phyloP scores from a whole-genome alignment of 768 basidiomycete genomes.

The Hygrocybe coccinea region DNA sequence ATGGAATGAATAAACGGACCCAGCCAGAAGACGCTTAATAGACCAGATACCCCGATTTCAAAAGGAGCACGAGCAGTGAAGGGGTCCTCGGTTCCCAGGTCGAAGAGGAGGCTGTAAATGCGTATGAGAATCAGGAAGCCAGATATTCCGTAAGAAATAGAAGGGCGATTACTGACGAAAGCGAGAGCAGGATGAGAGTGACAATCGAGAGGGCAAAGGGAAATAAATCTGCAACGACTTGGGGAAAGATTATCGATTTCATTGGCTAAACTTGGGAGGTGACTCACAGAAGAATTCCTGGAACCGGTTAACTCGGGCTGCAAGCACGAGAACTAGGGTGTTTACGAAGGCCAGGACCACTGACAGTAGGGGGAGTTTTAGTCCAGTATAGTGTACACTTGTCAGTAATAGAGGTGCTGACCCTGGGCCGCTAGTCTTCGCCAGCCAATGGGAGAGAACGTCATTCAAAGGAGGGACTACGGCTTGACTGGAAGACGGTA shows the following conservation, averaged over 20 bases:
- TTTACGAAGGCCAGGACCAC: constrained; percentile 44
- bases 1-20: constrained; percentile 32
- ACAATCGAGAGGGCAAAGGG: constrained; percentile 56
- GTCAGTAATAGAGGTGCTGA: not conserved
- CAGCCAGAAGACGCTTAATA: constrained; percentile 51
- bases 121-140: too few relatives aligned
- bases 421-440: constrained; percentile 1
- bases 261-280: not conserved
- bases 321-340: constrained; percentile 48
- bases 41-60: constrained; percentile 42
- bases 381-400: too few relatives aligned
- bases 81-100: constrained; percentile 38
- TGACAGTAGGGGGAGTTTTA: constrained; percentile 19
- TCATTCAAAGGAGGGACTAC: not conserved
- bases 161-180: constrained; percentile 34
- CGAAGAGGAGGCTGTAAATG: constrained; percentile 36
- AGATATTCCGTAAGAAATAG: too few relatives aligned
- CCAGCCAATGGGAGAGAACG: constrained; percentile 1
- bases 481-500: not conserved
- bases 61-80: constrained; percentile 45
- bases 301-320: constrained; percentile 50
- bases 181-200: constrained; percentile 41
- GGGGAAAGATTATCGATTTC: not conserved
- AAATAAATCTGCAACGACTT: constrained; percentile 55
- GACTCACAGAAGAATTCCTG: constrained; percentile 58